Percentiles rank a stretch among this genome's conserved stretches.
Evolutionary conservation across 257 asterid genomes (phyloP).

Genomic region (Hygrophila difformis): DNA sequence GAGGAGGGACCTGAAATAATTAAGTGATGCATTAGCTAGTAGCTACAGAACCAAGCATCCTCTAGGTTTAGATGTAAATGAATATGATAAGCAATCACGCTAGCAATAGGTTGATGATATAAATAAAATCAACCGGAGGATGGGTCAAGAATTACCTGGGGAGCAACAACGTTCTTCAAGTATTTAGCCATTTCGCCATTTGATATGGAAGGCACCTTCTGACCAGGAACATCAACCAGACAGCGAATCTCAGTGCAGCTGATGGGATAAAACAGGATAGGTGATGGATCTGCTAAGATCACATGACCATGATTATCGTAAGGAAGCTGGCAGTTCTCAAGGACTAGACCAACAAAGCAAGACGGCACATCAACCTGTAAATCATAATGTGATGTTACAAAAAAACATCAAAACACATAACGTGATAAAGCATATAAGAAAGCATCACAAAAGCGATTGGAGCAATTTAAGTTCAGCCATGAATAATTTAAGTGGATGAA

Average conservation of each 20-base stretch:
- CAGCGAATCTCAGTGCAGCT: slow-evolving; percentile 45
- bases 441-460: too few species aligned
- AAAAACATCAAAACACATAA: background rate
- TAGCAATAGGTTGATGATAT: background rate
- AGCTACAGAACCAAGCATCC: background rate
- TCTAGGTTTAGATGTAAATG: background rate
- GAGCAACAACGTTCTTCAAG: slow-evolving; percentile 35
- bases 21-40: background rate
- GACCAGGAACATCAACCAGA: slow-evolving; percentile 43
- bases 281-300: slow-evolving; percentile 40
- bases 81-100: background rate
- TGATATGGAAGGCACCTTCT: slow-evolving; percentile 39
- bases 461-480: too few species aligned
- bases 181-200: slow-evolving; percentile 38
- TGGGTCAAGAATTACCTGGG: slow-evolving; percentile 24
- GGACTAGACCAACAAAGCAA: slow-evolving; percentile 37
- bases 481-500: too few species aligned
- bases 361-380: slow-evolving; percentile 32
- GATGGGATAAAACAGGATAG: slow-evolving; percentile 40
- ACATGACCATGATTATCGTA: slow-evolving; percentile 36
- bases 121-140: background rate
- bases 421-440: background rate
- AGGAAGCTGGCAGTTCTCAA: slow-evolving; percentile 31
- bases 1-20: slow-evolving; percentile 28
- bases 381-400: background rate